Evolutionary conservation across 73 alveolate species (phyloP).

Genomic region (Paramecium sonneborni): DNA sequence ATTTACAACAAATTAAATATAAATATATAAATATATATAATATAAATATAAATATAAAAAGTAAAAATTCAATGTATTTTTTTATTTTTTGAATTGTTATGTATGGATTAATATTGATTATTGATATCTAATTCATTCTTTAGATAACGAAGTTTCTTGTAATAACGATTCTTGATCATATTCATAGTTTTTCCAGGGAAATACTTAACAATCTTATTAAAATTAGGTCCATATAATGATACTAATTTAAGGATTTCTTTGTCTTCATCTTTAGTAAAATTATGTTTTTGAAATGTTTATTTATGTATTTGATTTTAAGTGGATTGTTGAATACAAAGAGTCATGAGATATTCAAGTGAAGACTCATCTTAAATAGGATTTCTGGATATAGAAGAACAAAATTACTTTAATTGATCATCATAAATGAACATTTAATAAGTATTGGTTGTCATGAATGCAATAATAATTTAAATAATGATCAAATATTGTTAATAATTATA

Average conservation of each 20-base stretch:
- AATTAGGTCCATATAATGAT: background rate
- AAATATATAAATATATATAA: background rate
- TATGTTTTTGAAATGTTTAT: background rate
- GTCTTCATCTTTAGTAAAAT: background rate
- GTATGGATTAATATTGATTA: background rate
- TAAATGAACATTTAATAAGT: background rate
- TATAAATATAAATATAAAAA: background rate
- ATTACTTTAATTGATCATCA: background rate
- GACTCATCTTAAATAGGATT: background rate
- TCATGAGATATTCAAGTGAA: background rate
- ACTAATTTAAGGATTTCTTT: background rate
- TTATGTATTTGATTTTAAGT: background rate
- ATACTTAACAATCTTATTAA: slow-evolving; percentile 21
- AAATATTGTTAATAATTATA: background rate
- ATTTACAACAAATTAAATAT: slow-evolving; percentile 26
- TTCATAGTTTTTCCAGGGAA: slow-evolving; percentile 31
- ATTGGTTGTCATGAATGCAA: background rate
- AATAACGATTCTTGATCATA: slow-evolving; percentile 32
- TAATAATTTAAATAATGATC: background rate
- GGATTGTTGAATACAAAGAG: background rate
- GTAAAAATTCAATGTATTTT: background rate
- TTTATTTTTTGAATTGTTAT: background rate
- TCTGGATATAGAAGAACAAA: background rate
- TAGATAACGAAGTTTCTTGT: background rate
- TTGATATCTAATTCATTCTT: background rate